phyloP scores from a whole-genome alignment of 2,329 filamentous ascomycete genomes.

The Stemphylium vesicarium region DNA sequence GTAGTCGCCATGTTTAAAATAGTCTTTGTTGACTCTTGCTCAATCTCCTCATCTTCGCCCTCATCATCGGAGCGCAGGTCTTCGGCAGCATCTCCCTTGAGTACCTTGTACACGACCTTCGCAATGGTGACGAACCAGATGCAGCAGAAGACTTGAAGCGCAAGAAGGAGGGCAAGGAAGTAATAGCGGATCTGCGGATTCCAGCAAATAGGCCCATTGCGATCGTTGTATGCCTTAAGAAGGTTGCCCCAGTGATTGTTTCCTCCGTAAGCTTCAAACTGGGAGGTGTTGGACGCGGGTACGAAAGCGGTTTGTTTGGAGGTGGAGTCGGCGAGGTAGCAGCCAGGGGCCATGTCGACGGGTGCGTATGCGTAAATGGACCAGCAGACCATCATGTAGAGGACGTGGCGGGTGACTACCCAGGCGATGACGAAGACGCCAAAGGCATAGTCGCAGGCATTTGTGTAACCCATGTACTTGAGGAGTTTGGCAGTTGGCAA shows the following conservation, averaged over 20 bases:
- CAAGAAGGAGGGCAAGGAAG: constrained; percentile 78
- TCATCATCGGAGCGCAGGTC: constrained; percentile 90
- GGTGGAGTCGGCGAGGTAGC: constrained; percentile 68
- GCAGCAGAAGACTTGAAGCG: constrained; percentile 79
- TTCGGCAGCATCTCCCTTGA: constrained; percentile 78
- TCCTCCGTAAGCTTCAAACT: constrained; percentile 49
- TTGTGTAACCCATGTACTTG: constrained; percentile 82
- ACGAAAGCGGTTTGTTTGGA: constrained; percentile 44
- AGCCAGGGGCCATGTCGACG: constrained; percentile 68
- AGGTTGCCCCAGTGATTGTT: constrained; percentile 62
- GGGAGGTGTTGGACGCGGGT: constrained; percentile 60
- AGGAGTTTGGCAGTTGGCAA: constrained; percentile 86
- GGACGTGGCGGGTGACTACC: constrained; percentile 81
- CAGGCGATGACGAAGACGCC: constrained; percentile 85
- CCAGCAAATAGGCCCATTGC: constrained; percentile 79
- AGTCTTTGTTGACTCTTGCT: constrained; percentile 25
- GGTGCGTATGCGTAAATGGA: constrained; percentile 76
- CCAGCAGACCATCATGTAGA: constrained; percentile 81
- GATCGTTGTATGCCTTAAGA: constrained; percentile 74
- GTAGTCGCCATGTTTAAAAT: constrained; percentile 37
- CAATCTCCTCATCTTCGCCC: constrained; percentile 68
- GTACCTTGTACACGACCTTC: constrained; percentile 78
- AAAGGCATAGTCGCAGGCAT: constrained; percentile 80
- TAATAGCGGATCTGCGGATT: constrained; percentile 74
- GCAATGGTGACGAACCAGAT: constrained; percentile 92